Base-by-base conservation (phyloP, 495 filamentous ascomycete genomes). In the Niebla homalea region DNA sequence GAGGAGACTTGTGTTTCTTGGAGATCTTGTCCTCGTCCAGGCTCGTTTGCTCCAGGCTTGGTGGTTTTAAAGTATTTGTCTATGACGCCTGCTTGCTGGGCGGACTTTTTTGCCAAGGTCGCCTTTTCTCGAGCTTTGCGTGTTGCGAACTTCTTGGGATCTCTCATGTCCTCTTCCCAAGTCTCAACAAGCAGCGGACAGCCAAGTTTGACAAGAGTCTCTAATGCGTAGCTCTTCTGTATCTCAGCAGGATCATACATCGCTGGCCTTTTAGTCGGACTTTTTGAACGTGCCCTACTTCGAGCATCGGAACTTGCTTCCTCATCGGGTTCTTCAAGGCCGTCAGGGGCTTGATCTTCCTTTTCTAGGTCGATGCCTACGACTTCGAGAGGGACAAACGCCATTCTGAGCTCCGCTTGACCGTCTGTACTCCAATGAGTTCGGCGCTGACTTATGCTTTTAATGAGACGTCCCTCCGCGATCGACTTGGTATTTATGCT, bases 151-250 rank as follows among this genome's bases (percentile, higher is more conserved):
- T 68, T 65, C 55, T 76, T 83, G 14, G 71, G 65, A 46, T 76
- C 67, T 43, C 69, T 64, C 36, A 77, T 70, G 18, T 75, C 69
- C 46, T 78, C 79, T 54, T 94, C 81, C 79, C 87, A 98, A 20
- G 78, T 79, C 50, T 84, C 73, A 2, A 89, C 79, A n/a, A 78
- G 74, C 12, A 82, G 64, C 18, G 85, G 87, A 44, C 85, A 71
- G 0, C 87, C 84, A 15, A 84, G 60, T 47, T 77, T 83, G 10
- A 79, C 80, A 51, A 85, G 69, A 0, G 75, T 73, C 57, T 88
- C 83, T 11, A 86, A 76, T 5, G 96, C 64, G 89, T 89, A 98
- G 19, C 79, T 58, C 54, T 82, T 82, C 40, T 83, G 78, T 3
- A 71, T 59, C 35, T 78, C 62, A 26, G 79, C 78, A 3, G 86